A percentile compares a stretch with the other conserved stretches of the same genome.
These are phyloP conservation scores for Penicillium sp. DNA, from an alignment of 2,329 filamentous ascomycete species.

Conservation along the genomic window DNA sequence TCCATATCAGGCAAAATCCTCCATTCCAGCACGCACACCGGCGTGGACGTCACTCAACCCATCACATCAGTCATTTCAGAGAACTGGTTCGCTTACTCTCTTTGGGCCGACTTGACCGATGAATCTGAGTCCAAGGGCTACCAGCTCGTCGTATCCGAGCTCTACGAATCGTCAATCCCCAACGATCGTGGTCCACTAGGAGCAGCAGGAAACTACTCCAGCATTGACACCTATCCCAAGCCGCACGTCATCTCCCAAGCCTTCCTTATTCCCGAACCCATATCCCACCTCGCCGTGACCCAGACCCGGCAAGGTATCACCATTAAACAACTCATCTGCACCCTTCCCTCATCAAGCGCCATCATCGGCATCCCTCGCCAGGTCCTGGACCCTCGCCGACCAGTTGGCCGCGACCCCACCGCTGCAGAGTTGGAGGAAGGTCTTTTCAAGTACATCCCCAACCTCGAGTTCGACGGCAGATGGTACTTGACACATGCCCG, in stretches of 20 bases:
- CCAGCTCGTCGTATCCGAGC: conserved; percentile 78
- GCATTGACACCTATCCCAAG: conserved; percentile 59
- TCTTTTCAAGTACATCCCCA: conserved; percentile 68
- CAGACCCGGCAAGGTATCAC: conserved; percentile 91
- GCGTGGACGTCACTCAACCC: conserved; percentile 68
- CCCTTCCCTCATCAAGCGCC: conserved; percentile 67
- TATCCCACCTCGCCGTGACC: conserved; percentile 76
- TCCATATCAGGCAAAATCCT: conserved; percentile 79
- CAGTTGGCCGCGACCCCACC: conserved; percentile 78
- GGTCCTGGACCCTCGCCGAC: conserved; percentile 79
- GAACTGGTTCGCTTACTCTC: conserved; percentile 92
- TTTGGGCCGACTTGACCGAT: conserved; percentile 55
- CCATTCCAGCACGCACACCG: conserved; percentile 64
- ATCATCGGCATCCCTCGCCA: conserved; percentile 76
- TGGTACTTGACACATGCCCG: conserved; percentile 76
- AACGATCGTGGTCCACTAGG: conserved; percentile 82
- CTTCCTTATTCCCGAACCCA: conserved; percentile 74
- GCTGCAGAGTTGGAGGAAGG: conserved; percentile 79
- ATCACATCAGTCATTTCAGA: conserved; percentile 79
- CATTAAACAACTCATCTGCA: conserved; percentile 74
- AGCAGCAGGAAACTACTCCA: conserved; percentile 68
- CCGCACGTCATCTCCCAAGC: conserved; percentile 77
- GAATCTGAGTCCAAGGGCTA: conserved; percentile 66
- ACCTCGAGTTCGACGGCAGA: conserved; percentile 78
- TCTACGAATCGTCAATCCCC: conserved; percentile 78